Base-by-base conservation (phyloP, 192 early-diverging fungal species). In the Paraglomus brasilianum region DNA sequence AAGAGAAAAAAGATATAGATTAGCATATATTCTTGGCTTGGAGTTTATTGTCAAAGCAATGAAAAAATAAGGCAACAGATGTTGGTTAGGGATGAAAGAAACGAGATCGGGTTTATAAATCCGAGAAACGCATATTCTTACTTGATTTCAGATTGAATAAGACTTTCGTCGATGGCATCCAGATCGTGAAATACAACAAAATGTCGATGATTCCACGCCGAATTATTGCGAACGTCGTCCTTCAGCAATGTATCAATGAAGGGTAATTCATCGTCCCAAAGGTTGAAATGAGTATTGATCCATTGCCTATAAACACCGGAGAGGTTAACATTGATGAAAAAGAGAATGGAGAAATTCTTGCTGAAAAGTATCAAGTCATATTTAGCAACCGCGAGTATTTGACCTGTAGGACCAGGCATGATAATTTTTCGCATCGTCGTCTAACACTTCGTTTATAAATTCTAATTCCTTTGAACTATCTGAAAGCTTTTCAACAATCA, bases 121-220 rank as follows among this genome's bases (percentile, higher is more conserved):
- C 11, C n/a, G 30, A 56, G 41, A 46, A 30, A n/a, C 41, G 43
- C 43, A n/a, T 24, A 13, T 14, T 74, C 80, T 80, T 85, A 93
- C 80, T 82, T 76, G 22, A 96, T 80, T 73, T 97, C 94, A 10
- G 52, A 49, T 15, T 77, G 70, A 15, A 89, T 36, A 5, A 74
- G 63, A n/a, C 83, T 83, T 10, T 79, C 76, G 5, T 72, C 70
- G 40, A 81, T 46, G 6, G 56, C 49, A 10, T 50, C 59, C 3
- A 76, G 69, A 73, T 74, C 72, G 48, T 71, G 57, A 36, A 83
- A 84, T 2, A 87, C 63, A 4, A 86, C 81, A 89, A 90, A 99
- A 75, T 83, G 96, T 19, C 98, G 86, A 67, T 99, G 93, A 77
- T 97, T 99, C 98, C 96, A 98, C 0, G 95, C 96, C 42, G 95